A percentile compares a stretch with the other conserved stretches of the same genome.
These are phyloP conservation scores for Penicillium sp. DNA, from an alignment of 2,329 filamentous ascomycete species.

Conservation along the genomic window DNA sequence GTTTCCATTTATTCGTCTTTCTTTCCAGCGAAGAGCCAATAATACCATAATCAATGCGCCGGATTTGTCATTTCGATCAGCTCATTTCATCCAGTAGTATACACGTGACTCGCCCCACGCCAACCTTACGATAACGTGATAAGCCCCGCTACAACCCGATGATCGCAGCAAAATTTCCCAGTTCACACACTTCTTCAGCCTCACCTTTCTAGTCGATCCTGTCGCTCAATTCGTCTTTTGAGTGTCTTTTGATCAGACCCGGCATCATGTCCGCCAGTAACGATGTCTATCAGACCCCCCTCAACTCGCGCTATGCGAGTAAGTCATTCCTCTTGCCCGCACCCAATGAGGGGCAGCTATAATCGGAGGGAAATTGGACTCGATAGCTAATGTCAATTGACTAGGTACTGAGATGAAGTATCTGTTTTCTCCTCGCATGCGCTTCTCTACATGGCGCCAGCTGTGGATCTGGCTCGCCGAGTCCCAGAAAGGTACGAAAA, in stretches of 20 bases:
- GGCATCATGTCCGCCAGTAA: slow-evolving; percentile 49
- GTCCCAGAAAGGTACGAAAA: slow-evolving; percentile 64
- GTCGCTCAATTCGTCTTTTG: slow-evolving; percentile 34
- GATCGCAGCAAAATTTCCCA: slow-evolving; percentile 40
- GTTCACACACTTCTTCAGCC: slow-evolving; percentile 31
- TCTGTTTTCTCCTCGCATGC: slow-evolving; percentile 78
- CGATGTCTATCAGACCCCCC: slow-evolving; percentile 70
- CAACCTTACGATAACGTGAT: slow-evolving; percentile 44
- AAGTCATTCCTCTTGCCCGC: slow-evolving; percentile 31
- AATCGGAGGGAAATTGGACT: slow-evolving; percentile 15
- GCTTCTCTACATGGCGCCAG: slow-evolving; percentile 79
- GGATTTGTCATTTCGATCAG: background rate
- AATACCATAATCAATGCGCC: slow-evolving; percentile 18
- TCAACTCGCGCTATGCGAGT: slow-evolving; percentile 75
- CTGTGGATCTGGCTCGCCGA: slow-evolving; percentile 88
- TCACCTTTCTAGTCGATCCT: slow-evolving; percentile 22
- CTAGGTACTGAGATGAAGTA: slow-evolving; percentile 70
- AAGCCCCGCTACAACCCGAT: slow-evolving; percentile 41
- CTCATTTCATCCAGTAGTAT: background rate
- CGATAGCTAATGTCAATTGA: slow-evolving; percentile 25
- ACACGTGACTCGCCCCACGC: slow-evolving; percentile 24
- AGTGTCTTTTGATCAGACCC: slow-evolving; percentile 24
- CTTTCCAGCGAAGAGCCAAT: slow-evolving; percentile 5
- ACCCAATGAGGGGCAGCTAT: slow-evolving; percentile 21
- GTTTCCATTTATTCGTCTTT: background rate